Base-by-base conservation (phyloP, 2,329 filamentous ascomycete genomes). In the Ophiostoma ulmi region DNA sequence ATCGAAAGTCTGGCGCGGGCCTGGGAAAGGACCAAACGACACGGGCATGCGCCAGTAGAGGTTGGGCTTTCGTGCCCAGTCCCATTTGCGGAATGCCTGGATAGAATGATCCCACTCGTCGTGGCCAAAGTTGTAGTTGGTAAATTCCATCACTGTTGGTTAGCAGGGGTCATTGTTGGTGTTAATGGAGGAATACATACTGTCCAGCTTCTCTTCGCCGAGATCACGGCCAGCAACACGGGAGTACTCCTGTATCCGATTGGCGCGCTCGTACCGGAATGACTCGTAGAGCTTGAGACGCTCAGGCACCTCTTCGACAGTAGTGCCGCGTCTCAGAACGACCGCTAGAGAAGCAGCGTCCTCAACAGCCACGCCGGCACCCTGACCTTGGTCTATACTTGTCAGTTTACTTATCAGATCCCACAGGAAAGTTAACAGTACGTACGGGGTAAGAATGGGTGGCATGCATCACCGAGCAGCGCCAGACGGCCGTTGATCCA, bases 401-500 rank as follows among this genome's bases (percentile, higher is more conserved):
- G 55, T 61, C 26, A 61, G 55, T 26, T n/a, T 2, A 7, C 5
- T 48, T 7, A 6, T 20, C n/a, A 20, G 0, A n/a, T n/a, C 17
- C 1, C n/a, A n/a, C 44, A 20, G 1, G 10, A 61, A 0, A 10
- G 14, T 5, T 5, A 17, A 64, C 2, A 10, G 7, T n/a, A 64
- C 61, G 20, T 11, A 64, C 61, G 84, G 17, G 88, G 89, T 0
- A 88, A 79, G 75, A 91, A 90, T 0, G 89, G 88, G 76, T 92
- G 89, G 0, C 88, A 89, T 0, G 89, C 88, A 75, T 91, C 89
- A 0, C 90, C 89, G 0, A 91, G 77, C 0, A 91, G 77, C 0
- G 83, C 87, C 22, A 90, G 76, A 5, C 80, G 82, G 0, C 78
- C 84, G 2, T 84, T 82, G 0, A 81, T 79, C 85, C 87, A 91